Evolutionary conservation across 371 early-diverging fungal species (phyloP).

Genomic region (Gilbertella persicaria): DNA sequence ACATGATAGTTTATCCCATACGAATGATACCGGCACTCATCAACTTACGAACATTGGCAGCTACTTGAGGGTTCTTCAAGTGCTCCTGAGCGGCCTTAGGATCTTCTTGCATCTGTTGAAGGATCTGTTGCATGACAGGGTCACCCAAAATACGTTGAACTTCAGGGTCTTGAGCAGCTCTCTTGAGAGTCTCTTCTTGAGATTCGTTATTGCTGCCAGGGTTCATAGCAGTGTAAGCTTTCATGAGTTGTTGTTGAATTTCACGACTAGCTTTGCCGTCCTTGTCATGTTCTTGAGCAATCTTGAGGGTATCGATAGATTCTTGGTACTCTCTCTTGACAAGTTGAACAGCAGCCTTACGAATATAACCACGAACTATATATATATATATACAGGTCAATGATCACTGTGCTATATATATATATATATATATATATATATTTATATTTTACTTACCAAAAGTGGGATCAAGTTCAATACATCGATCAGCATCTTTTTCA

Average conservation of each 20-base stretch:
- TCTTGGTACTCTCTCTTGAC: slow-evolving; percentile 88
- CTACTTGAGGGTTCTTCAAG: slow-evolving; percentile 92
- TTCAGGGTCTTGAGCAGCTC: slow-evolving; percentile 93
- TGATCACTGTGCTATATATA: background rate
- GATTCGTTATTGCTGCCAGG: slow-evolving; percentile 52
- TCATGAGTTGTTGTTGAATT: slow-evolving; percentile 78
- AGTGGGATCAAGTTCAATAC: slow-evolving; percentile 83
- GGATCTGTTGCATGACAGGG: slow-evolving; percentile 95
- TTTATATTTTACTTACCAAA: slow-evolving; percentile 57
- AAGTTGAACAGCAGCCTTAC: slow-evolving; percentile 93
- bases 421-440: background rate
- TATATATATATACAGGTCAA: background rate
- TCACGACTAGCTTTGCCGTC: slow-evolving; percentile 85
- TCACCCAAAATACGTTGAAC: slow-evolving; percentile 87
- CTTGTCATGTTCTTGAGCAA: slow-evolving; percentile 77
- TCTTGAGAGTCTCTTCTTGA: slow-evolving; percentile 80
- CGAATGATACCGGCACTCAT: slow-evolving; percentile 88
- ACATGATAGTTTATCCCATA: slow-evolving; percentile 63
- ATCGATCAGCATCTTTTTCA: slow-evolving; percentile 91
- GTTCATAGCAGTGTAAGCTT: slow-evolving; percentile 80
- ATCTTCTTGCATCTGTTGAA: slow-evolving; percentile 96
- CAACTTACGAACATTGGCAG: slow-evolving; percentile 92
- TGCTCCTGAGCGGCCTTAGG: slow-evolving; percentile 88
- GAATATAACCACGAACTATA: slow-evolving; percentile 90
- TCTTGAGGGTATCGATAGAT: slow-evolving; percentile 79